Evolutionary conservation across 805 yeast species (phyloP).

Genomic region (Metschnikowia corniflorae): DNA sequence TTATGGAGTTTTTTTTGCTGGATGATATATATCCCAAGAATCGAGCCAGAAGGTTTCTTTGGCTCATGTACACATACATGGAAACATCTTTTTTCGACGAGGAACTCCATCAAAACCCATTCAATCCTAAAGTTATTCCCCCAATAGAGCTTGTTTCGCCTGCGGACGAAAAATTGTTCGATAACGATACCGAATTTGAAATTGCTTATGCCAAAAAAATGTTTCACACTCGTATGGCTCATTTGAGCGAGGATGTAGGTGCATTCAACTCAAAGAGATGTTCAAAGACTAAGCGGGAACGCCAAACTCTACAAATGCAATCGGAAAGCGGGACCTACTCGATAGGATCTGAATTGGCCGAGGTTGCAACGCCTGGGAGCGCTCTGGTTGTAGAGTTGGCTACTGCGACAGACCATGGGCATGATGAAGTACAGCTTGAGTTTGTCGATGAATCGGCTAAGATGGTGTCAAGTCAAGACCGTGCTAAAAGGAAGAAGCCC

Average conservation of each 20-base stretch:
- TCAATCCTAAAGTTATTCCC: constrained; percentile 43
- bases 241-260: constrained; percentile 39
- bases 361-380: constrained; percentile 10
- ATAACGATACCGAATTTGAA: constrained; percentile 48
- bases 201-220: constrained; percentile 46
- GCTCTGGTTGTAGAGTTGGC: constrained; percentile 11
- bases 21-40: constrained; percentile 56
- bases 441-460: constrained; percentile 7
- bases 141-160: constrained; percentile 27
- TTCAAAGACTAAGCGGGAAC: constrained; percentile 27
- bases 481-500: constrained; percentile 15
- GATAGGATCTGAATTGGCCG: constrained; percentile 1
- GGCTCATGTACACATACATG: constrained; percentile 77
- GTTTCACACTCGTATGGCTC: constrained; percentile 41
- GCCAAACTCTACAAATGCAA: constrained; percentile 13
- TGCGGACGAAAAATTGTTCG: constrained; percentile 29
- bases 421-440: constrained; percentile 13
- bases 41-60: constrained; percentile 70
- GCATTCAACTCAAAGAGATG: constrained; percentile 31
- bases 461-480: constrained; percentile 1
- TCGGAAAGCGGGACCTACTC: constrained; percentile 2
- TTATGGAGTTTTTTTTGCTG: constrained; percentile 73
- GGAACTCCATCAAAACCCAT: constrained; percentile 55
- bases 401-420: constrained; percentile 18
- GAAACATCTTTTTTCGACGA: constrained; percentile 65